Base-by-base conservation (phyloP, 495 filamentous ascomycete species). In the Neurospora sp. region DNA sequence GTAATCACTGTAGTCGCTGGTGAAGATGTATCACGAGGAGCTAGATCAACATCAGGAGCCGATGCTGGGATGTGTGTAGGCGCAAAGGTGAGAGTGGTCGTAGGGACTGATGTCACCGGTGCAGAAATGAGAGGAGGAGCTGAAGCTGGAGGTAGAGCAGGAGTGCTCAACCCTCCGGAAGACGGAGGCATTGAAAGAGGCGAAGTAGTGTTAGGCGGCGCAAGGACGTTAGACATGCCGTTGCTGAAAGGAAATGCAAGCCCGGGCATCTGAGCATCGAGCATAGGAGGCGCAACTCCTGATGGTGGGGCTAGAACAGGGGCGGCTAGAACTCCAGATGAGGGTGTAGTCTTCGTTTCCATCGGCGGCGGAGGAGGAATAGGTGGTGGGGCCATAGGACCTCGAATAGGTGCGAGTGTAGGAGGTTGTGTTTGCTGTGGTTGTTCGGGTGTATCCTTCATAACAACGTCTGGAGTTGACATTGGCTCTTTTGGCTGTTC, bases 191-290 rank as follows among this genome's bases (percentile, higher is more conserved):
- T 35, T 38, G 83, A 82, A n/a, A 83, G 77, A 59, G 82, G 80
- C 7, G 82, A 82, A 48, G 78, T 78, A 59, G 80, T 81, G 69
- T 85, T 85, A 14, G 84, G 84, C 9, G 77, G 77, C 22, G 84
- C 84, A 35, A 86, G 83, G 18, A 83, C 77, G 53, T 81, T 81
- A 37, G 82, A 82, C 40, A 75, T 80, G 37, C 71, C 69, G 4
- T 70, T 72, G 12, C 72, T n/a, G 31, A 61, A 48, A 0, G 75
- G 59, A 22, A 77, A 75, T 16, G 76, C 78, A 35, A 76, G 59
- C 70, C 77, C 76, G 11, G 75, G 72, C 71, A 77, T 76, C 41
- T 74, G 73, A 2, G 73, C 73, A 20, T 78, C 74, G 7, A 77
- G 77, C 68, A 78, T 73, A 5, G 76, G 73, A 12, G 74, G 37